phyloP scores from a whole-genome alignment of 2,329 filamentous ascomycete species.

The Tolypocladium pustulatum region DNA sequence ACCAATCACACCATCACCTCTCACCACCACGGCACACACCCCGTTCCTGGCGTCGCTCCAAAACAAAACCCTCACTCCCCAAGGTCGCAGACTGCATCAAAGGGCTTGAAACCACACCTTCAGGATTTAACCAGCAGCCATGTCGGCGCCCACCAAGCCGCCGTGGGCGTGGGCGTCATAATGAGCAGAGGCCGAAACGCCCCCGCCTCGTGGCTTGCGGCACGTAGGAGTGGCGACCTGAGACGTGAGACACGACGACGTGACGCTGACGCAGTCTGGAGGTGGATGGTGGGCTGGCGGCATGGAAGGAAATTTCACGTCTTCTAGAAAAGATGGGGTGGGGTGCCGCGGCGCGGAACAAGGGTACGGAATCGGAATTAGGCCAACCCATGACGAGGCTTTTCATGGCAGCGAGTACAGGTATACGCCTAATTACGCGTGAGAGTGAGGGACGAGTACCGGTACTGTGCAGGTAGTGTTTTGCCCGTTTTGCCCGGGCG shows the following conservation, averaged over 20 bases:
- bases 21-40: not conserved
- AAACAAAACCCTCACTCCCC: not conserved
- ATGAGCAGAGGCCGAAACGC: not conserved
- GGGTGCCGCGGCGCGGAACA: not conserved
- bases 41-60: not conserved
- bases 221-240: not conserved
- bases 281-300: not conserved
- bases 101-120: not conserved
- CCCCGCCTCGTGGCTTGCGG: not conserved
- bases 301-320: not conserved
- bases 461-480: too few species aligned
- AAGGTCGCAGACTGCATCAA: not conserved
- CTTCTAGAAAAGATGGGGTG: not conserved
- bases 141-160: not conserved
- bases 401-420: not conserved
- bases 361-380: not conserved
- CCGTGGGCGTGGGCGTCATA: not conserved
- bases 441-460: too few species aligned
- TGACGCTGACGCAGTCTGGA: not conserved
- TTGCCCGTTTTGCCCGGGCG: too few species aligned
- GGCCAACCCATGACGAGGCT: not conserved
- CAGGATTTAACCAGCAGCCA: too few species aligned
- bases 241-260: not conserved
- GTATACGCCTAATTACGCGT: too few species aligned
- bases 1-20: not conserved